phyloP scores from a whole-genome alignment of 192 early-diverging fungal genomes.

The Backusella mclennaniae region DNA sequence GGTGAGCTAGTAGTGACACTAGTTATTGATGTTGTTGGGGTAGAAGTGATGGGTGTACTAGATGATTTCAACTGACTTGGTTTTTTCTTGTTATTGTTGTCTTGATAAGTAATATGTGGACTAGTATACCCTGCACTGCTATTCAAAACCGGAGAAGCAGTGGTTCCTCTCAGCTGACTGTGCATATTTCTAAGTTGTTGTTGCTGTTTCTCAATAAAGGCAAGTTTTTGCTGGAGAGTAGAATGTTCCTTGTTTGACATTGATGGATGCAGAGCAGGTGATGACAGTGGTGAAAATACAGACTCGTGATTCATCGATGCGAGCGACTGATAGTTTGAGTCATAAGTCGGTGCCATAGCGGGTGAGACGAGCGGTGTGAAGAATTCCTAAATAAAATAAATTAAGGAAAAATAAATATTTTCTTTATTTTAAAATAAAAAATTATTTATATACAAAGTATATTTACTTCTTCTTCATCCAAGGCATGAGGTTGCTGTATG shows the following conservation, averaged over 20 bases:
- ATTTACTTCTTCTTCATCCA: constrained; percentile 21
- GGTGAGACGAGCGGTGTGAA: constrained; percentile 72
- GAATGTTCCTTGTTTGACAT: constrained; percentile 1
- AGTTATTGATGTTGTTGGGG: background rate
- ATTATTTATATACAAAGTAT: no score
- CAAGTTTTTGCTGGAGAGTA: constrained; percentile 31
- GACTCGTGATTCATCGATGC: constrained; percentile 28
- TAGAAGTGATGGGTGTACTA: background rate
- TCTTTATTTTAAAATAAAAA: no score
- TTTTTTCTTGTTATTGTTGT: constrained; percentile 4
- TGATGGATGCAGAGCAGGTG: constrained; percentile 57
- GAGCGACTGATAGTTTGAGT: constrained; percentile 25
- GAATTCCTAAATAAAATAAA: constrained; percentile 26
- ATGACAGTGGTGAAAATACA: constrained; percentile 61
- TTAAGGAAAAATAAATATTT: no score
- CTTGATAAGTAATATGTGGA: background rate
- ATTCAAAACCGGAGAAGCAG: background rate
- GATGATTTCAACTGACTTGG: constrained; percentile 17
- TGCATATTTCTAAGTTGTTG: constrained; percentile 27
- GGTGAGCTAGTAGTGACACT: background rate
- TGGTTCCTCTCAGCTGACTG: background rate
- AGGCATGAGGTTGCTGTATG: background rate
- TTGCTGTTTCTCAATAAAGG: constrained; percentile 34
- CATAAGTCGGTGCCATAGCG: constrained; percentile 60
- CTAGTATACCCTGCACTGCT: background rate